phyloP scores from a whole-genome alignment of 495 filamentous ascomycete species.

The Penicillium desertorum region DNA sequence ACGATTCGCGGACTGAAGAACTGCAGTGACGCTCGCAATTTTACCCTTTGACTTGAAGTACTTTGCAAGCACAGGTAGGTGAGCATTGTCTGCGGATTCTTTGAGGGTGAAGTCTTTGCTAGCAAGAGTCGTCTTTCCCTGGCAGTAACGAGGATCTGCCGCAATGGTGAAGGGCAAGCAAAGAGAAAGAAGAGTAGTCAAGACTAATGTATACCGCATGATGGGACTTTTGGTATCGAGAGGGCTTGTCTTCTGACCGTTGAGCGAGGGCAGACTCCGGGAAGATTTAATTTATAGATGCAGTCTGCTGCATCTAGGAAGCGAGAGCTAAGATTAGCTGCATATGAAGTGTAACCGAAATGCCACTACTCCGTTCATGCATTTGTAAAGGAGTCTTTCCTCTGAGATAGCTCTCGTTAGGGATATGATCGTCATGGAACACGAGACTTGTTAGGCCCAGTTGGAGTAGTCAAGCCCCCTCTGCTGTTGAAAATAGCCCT shows the following conservation, averaged over 20 bases:
- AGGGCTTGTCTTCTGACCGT: not conserved
- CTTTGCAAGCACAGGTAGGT: slow-evolving; percentile 19
- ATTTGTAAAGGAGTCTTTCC: not conserved
- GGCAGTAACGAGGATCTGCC: slow-evolving; percentile 3
- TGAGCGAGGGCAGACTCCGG: not conserved
- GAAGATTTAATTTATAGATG: not conserved
- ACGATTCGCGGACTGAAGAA: slow-evolving; percentile 40
- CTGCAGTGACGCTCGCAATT: slow-evolving; percentile 30
- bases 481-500: not conserved
- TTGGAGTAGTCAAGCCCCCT: not conserved
- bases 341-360: not conserved
- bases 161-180: not conserved
- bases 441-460: not conserved
- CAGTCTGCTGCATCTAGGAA: not conserved
- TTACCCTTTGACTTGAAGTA: slow-evolving; percentile 22
- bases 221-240: not conserved
- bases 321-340: not conserved
- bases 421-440: not conserved
- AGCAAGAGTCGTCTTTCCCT: not conserved
- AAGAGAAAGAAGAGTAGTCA: not conserved
- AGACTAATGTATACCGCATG: not conserved
- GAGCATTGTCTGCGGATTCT: slow-evolving; percentile 18
- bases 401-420: not conserved
- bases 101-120: slow-evolving; percentile 12
- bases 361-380: too few relatives aligned